Evolutionary conservation across 371 early-diverging fungal species (phyloP), one percentile per base, ranked within the genome.

Genomic region (Rhizopus microsporus): DNA sequence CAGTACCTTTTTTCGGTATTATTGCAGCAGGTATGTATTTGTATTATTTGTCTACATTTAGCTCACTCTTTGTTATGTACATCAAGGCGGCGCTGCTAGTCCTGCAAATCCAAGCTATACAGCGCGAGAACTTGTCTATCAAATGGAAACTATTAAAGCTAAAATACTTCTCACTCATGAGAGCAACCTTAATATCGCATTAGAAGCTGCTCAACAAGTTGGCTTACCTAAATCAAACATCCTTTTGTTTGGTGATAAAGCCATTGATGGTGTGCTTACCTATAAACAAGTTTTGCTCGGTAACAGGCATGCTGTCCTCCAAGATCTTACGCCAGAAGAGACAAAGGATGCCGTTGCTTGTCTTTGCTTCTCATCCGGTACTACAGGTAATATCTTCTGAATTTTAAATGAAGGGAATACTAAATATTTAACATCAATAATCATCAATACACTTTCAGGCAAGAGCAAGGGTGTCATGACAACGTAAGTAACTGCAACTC

Each of bases 311-410:
- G 68, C 58, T n/a, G 44, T 46, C 5, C 60, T 73, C 9, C 67
- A 59, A 10, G 56, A 65, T 1, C 49, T 61, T 7, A 60, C 60
- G 1, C 60, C 47, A 8, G 62, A 72, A 39, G 72, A 79, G 50
- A 57, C 62, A 40, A 63, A 68, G 33, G 50, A 56, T 23, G 68
- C 72, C 43, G 81, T 81, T 34, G 84, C 90, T 3, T 83, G 84
- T 57, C 73, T 93, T 17, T 90, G 89, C 68, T 93, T 89, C 68
- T 88, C 88, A n/a, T 87, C 88, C 6, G 93, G 93, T 0, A 93
- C 91, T 5, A 88, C 89, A 1, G 90, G 89, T 45, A 72, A 13
- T 23, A 17, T 30, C 15, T 12, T 9, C 9, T 57, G 5, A 1
- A 57, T 17, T 29, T 4, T 17, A 5, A 17, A 23, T 23, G 23